These are phyloP conservation scores for Wallacemonas sp. DNA, from an alignment of 208 protist species.

Conservation along the genomic window DNA sequence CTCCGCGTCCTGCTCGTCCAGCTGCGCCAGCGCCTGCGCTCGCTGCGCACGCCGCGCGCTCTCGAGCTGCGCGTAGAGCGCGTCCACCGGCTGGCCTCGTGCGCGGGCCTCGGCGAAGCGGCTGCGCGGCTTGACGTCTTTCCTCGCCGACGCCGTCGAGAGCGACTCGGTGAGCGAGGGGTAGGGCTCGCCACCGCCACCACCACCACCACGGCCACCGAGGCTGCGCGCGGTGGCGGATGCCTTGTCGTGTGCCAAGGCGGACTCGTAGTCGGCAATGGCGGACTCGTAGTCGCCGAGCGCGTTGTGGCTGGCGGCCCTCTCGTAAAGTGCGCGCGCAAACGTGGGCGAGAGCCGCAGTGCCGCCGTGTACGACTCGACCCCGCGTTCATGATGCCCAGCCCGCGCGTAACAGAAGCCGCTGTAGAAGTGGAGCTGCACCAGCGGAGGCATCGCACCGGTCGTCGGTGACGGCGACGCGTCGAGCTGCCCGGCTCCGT, in stretches of 20 bases:
- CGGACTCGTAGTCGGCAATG: slow-evolving; percentile 83
- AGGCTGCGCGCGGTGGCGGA: slow-evolving; percentile 15
- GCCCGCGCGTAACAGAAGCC: slow-evolving; percentile 58
- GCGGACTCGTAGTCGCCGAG: slow-evolving; percentile 71
- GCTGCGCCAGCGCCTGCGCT: too few relatives aligned
- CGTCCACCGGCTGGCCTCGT: slow-evolving; percentile 20
- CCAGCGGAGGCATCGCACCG: background rate
- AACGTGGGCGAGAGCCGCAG: slow-evolving; percentile 58
- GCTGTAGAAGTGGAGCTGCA: slow-evolving; percentile 36
- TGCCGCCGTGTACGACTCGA: slow-evolving; percentile 64
- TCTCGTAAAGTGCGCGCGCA: slow-evolving; percentile 63
- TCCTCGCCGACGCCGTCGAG: too few relatives aligned
- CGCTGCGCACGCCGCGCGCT: background rate
- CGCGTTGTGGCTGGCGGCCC: slow-evolving; percentile 70
- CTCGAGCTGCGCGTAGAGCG: slow-evolving; percentile 4
- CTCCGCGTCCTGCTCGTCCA: background rate
- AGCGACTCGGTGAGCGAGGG: too few relatives aligned
- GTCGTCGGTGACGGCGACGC: background rate
- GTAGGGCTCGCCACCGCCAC: too few relatives aligned
- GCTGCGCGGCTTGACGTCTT: slow-evolving; percentile 12
- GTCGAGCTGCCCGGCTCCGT: background rate
- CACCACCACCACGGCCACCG: too few relatives aligned
- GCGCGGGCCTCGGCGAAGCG: slow-evolving; percentile 19
- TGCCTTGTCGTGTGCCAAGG: slow-evolving; percentile 47
- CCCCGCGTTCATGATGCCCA: slow-evolving; percentile 50